Base-by-base conservation (phyloP, 306 rosid genomes). In the Senna siamea region DNA sequence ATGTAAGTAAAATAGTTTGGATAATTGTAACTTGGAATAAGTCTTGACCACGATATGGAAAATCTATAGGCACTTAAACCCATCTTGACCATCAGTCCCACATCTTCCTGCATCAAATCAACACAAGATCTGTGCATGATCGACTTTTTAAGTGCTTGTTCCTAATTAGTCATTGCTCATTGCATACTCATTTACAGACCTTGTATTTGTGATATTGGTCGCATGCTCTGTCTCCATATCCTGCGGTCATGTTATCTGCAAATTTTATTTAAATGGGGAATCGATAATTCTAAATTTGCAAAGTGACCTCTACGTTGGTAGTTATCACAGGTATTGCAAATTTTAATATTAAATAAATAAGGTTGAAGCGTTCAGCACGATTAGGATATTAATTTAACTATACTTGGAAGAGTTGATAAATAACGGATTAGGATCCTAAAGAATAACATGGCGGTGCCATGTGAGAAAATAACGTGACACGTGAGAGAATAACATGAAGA, bases 201-300 rank as follows among this genome's bases (percentile, higher is more conserved):
- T 81, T 81, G 17, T 81, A 81, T 61, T 67, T 77, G 68, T 72
- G 85, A 76, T 77, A 77, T 51, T 62, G 76, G 41, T 81, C 79
- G 5, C 73, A 41, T 38, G 73, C 67, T 66, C 62, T 18, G 30
- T 81, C 82, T 72, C 79, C 85, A 72, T 77, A 60, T 34, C 63
- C 82, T 38, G 15, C 6, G 26, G 37, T 30, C 72, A n/a, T 15
- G 56, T 76, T 76, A 6, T 37, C 85, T 72, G 73, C 47, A 60
- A 57, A 51, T 15, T 56, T 53, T 26, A 23, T 75, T 69, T 9
- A 23, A 7, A 11, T 2, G 37, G 17, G 11, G 17, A 26, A 22
- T 56, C 62, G 23, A 26, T 13, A 23, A 54, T 12, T 10, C 26
- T 37, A 37, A 37, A 37, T 37, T 37, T 37, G 7, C 40, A 37